phyloP scores from a whole-genome alignment of 1,284 basidiomycete species.

The Inonotus hispidus region DNA sequence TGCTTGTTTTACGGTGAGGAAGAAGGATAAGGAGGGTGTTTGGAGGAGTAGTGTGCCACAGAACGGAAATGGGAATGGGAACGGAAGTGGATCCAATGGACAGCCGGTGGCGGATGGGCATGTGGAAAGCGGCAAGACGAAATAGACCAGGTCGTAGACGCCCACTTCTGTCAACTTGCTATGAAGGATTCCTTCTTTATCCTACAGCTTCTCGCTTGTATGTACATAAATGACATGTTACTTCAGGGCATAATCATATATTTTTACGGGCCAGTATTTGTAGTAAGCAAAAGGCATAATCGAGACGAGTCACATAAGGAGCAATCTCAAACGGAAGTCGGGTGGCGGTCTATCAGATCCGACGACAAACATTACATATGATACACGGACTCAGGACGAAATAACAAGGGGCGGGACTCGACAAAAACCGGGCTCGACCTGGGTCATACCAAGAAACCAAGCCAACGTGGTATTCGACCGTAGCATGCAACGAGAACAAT shows the following conservation, averaged over 20 bases:
- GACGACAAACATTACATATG: neutral
- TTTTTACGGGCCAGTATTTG: neutral
- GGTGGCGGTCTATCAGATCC: neutral
- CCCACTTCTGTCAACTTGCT: neutral
- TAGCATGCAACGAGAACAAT: neutral
- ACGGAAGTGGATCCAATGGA: neutral
- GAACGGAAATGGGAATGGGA: neutral
- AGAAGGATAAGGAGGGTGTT: constrained; percentile 68
- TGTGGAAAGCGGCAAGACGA: neutral
- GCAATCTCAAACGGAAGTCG: neutral
- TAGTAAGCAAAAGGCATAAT: neutral
- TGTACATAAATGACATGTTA: neutral
- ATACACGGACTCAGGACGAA: neutral
- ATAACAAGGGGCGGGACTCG: neutral
- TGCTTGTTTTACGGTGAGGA: constrained; percentile 85
- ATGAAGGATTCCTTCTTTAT: neutral
- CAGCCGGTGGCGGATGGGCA: neutral
- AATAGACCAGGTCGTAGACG: neutral
- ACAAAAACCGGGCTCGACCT: neutral
- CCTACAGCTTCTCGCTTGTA: neutral
- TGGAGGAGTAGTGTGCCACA: constrained; percentile 41
- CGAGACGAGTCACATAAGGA: neutral
- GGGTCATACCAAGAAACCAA: neutral
- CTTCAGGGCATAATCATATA: neutral
- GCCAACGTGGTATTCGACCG: neutral